These are phyloP conservation scores for Neohortaea acidophila DNA, from an alignment of 495 filamentous ascomycete species.

Conservation along the genomic window DNA sequence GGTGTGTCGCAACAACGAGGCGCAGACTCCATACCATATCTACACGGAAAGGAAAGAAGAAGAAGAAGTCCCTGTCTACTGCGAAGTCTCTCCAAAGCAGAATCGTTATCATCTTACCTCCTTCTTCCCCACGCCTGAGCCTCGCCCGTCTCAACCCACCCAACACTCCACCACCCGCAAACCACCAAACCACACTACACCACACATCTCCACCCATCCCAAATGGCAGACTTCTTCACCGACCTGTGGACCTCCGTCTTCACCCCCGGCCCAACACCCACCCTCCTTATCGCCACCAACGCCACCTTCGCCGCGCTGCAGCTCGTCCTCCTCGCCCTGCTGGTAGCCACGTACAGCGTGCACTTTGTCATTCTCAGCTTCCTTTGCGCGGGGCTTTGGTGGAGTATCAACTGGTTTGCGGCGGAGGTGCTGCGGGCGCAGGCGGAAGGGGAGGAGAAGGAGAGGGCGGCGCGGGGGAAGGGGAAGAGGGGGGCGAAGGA, in stretches of 20 bases:
- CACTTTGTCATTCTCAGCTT: slow-evolving; percentile 74
- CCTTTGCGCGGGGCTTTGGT: slow-evolving; percentile 73
- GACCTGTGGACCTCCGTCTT: slow-evolving; percentile 86
- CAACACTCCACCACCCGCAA: too few species aligned
- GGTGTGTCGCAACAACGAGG: too few species aligned
- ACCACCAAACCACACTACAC: too few species aligned
- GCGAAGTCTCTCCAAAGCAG: too few species aligned
- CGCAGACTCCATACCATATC: too few species aligned
- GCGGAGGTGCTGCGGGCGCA: slow-evolving; percentile 55
- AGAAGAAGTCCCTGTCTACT: too few species aligned
- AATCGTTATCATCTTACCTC: too few species aligned
- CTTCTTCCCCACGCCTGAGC: too few species aligned
- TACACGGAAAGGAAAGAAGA: too few species aligned
- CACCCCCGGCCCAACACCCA: slow-evolving; percentile 73
- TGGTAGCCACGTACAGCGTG: slow-evolving; percentile 68
- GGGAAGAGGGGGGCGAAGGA: slow-evolving; percentile 24
- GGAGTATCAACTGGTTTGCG: slow-evolving; percentile 92
- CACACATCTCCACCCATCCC: neutral
- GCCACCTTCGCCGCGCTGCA: slow-evolving; percentile 75
- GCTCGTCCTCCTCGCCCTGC: slow-evolving; percentile 54
- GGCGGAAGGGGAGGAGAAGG: slow-evolving; percentile 45
- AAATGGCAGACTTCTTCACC: slow-evolving; percentile 67
- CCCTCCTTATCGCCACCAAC: slow-evolving; percentile 82
- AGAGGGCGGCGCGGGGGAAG: slow-evolving; percentile 33
- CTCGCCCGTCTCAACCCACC: too few species aligned